Evolutionary conservation across 805 yeast genomes (phyloP).

Genomic region (Wickerhamomyces strasburgensis): DNA sequence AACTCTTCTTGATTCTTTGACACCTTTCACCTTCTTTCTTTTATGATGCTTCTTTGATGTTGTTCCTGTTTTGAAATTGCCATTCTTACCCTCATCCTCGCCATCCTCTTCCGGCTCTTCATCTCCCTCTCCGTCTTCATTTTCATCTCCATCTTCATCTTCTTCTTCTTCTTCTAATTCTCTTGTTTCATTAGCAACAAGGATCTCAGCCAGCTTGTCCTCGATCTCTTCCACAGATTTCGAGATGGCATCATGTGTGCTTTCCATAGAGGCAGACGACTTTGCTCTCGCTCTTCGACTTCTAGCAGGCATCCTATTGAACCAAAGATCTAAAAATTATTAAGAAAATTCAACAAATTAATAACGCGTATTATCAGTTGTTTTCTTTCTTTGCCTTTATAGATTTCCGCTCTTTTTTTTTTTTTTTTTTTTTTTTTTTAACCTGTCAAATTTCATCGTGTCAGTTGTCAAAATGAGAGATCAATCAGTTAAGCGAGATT

Average conservation of each 20-base stretch:
- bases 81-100: background rate
- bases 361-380: no score
- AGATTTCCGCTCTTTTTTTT: no score
- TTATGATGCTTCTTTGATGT: background rate
- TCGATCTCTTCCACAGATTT: background rate
- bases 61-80: no score
- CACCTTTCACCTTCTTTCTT: background rate
- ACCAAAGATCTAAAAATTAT: no score
- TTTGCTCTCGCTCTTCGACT: background rate
- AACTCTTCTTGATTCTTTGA: conserved; percentile 42
- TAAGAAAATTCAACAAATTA: no score
- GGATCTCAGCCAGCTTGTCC: background rate
- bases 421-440: no score
- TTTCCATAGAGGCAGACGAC: background rate
- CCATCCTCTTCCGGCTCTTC: background rate
- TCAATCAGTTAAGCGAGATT: no score
- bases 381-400: no score
- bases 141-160: background rate
- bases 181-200: background rate
- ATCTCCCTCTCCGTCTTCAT: background rate
- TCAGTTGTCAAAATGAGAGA: no score
- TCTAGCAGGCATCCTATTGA: no score
- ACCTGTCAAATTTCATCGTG: no score
- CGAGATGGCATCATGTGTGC: background rate
- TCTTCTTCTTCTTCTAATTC: background rate